Conservation (phyloP, 2,329 filamentous ascomycete species). For the Colletotrichum kahawae region DNA sequence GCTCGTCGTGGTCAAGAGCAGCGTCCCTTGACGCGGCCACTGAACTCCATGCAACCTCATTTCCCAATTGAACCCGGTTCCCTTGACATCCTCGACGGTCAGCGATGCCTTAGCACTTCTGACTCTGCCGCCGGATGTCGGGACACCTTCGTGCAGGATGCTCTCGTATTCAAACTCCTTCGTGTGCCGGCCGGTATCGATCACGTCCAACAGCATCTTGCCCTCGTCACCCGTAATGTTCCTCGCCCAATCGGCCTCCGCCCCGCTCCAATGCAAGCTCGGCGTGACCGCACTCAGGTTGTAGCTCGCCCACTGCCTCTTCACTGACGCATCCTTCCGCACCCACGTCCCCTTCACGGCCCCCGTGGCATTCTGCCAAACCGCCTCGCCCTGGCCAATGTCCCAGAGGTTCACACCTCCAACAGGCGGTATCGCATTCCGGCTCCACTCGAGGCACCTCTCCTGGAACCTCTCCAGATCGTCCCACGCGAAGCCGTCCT, state of each 20-base stretch:
- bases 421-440: conserved; percentile 51
- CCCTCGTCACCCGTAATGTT: conserved; percentile 81
- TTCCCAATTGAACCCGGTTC: conserved; percentile 77
- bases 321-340: conserved; percentile 55
- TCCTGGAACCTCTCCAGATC: conserved; percentile 70
- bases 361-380: conserved; percentile 83
- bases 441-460: conserved; percentile 66
- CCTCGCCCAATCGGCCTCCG: conserved; percentile 69
- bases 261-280: conserved; percentile 67
- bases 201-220: conserved; percentile 67
- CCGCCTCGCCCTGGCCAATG: conserved; percentile 40
- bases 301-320: conserved; percentile 52
- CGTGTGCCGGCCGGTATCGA: conserved; percentile 55
- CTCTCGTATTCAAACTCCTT: conserved; percentile 50
- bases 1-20: conserved; percentile 87
- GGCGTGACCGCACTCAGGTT: conserved; percentile 72
- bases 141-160: conserved; percentile 34
- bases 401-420: conserved; percentile 45
- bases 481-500: conserved; percentile 81
- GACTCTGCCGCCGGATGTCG: conserved; percentile 56
- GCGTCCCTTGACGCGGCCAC: conserved; percentile 79
- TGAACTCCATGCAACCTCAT: conserved; percentile 84
- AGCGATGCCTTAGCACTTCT: conserved; percentile 74
- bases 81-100: conserved; percentile 73
- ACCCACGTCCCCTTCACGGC: conserved; percentile 79